phyloP scores from a whole-genome alignment of 2,329 filamentous ascomycete species.

The Eutypa lata region DNA sequence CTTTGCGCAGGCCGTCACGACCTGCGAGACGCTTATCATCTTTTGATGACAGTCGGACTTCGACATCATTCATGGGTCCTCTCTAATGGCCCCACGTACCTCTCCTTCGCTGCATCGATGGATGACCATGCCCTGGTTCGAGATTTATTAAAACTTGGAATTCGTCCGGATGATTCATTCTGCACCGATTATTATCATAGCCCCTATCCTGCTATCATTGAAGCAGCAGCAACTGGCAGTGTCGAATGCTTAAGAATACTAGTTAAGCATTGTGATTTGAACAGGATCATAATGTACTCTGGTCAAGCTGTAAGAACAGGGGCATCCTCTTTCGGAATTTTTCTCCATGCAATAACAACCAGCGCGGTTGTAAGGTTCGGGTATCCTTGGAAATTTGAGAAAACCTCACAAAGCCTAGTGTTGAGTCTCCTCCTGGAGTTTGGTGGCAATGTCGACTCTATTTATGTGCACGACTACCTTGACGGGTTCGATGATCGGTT shows the following conservation, averaged over 20 bases:
- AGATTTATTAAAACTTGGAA: conserved; percentile 2
- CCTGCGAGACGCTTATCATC: conserved; percentile 1
- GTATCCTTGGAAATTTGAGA: too few species aligned
- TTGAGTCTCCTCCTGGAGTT: background rate
- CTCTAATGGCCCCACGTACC: background rate
- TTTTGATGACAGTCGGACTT: conserved; percentile 4
- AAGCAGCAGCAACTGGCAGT: conserved; percentile 6
- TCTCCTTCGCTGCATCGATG: conserved; percentile 5
- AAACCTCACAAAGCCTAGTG: background rate
- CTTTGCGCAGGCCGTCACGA: background rate
- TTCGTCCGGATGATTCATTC: conserved; percentile 2
- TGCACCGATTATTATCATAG: too few species aligned
- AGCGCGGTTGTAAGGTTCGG: too few species aligned
- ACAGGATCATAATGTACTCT: background rate
- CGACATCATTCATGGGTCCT: conserved; percentile 2
- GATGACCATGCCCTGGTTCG: background rate
- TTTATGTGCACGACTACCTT: background rate
- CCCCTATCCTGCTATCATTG: background rate
- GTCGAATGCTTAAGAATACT: conserved; percentile 6
- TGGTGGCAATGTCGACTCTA: background rate
- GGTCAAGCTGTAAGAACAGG: too few species aligned
- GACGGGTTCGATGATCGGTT: too few species aligned
- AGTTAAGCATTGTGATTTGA: conserved; percentile 3
- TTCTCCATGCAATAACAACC: too few species aligned
- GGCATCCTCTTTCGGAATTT: background rate